Evolutionary conservation across 1,139 yeast species (phyloP), one percentile per base, ranked within the genome.

Genomic region (Scheffersomyces segobiensis): DNA sequence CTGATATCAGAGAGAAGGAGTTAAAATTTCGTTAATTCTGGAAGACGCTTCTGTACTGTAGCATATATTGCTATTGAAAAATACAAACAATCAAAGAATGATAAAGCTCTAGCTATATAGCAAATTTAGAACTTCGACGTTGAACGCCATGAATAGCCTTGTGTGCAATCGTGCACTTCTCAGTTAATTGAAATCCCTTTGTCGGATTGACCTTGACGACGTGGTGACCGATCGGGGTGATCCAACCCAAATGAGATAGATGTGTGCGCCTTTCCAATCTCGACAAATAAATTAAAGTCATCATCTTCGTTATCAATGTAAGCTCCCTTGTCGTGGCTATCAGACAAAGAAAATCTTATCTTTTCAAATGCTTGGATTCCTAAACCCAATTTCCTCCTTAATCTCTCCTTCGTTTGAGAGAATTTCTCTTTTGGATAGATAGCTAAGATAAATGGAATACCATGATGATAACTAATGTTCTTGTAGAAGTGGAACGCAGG

Each of bases 371-470:
- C 95, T 66, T 85, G 89, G 60, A 85, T 87, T 21, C 93, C 93
- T 59, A 91, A 75, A 0, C 97, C 97, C 63, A 92, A 67, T 59
- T 78, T 78, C 64, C 80, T 81, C 67, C 89, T 89, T 61, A 95
- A 77, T 61, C 99, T 83, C 32, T 77, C 81, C 66, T 82, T 87
- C 2, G 97, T 88, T n/a, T 84, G 87, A 3, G 72, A 68, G 56
- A 91, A 84, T 53, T 75, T 74, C 71, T 96, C 99, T 21, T 80
- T 81, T 3, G 89, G 88, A 56, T 82, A 78, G 8, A 91, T 73
- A 17, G 87, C 84, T 68, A 95, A 89, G 24, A 89, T 76, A 71
- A 95, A 95, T 6, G 99, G 97, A 47, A 89, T 80, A n/a, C 98
- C 96, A 71, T 96, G 99, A 21, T 86, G 80, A 63, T 87, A 84